Evolutionary conservation across 192 early-diverging fungal genomes (phyloP), one percentile per base, ranked within the genome.

Genomic region (Pilobolus umbonatus): DNA sequence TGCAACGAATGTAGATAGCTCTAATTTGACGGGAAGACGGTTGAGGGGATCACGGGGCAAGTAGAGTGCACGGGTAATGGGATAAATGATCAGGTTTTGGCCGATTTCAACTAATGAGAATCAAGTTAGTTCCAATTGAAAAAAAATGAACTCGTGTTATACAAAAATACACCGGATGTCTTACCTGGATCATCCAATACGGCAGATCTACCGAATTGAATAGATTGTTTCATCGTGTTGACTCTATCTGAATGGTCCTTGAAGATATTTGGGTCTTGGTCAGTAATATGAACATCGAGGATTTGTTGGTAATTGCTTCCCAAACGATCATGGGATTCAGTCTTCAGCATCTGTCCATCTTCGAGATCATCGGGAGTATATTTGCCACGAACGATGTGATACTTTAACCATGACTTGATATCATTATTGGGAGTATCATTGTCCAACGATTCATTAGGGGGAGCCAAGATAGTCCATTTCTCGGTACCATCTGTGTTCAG

Each of bases 391-490:
- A 85, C 53, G 43, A 91, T 70, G 64, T 91, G 88, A 62, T 91
- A 91, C 42, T 62, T 75, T 9, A 87, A 75, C 72, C 73, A 81
- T 14, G 69, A 63, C n/a, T 74, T 65, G 26, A 73, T 61, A 15
- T 66, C 70, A 10, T 55, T 65, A 34, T 72, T 3, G 0, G 19
- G 0, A 15, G 39, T 42, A 24, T 64, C 58, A 12, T 69, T 71
- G 11, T 77, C 77, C 29, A 77, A 64, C 4, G 75, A 74, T 15
- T 75, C 71, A 57, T 91, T 81, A 5, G 66, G 77, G 7, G 88
- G 88, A 17, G 79, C 88, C 32, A 91, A 76, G 34, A 91, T 72
- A 1, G 88, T 91, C 45, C 78, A 75, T 54, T 74, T 66, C 22
- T 72, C 58, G 40, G 69, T 64, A 10, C 76, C 69, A 2, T 77